Percentiles rank a stretch among this genome's conserved stretches.
These are phyloP conservation scores for Clonostachys sp. DNA, from an alignment of 2,329 filamentous ascomycete genomes.

Conservation along the genomic window DNA sequence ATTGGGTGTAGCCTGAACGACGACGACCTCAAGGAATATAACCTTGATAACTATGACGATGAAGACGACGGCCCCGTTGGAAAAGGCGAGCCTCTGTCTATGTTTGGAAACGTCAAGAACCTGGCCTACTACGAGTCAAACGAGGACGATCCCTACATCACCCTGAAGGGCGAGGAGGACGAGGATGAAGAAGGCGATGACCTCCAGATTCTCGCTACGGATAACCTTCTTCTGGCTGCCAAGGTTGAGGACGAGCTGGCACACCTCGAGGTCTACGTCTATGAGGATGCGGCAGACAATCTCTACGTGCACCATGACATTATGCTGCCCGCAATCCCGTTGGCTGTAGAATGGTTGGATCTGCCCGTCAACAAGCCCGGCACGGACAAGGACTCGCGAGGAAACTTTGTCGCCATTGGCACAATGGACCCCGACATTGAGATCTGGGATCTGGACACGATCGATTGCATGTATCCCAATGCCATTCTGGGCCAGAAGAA, in stretches of 20 bases:
- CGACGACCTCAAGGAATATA: constrained; percentile 91
- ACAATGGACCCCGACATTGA: constrained; percentile 99
- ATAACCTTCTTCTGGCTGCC: constrained; percentile 87
- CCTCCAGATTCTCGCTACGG: constrained; percentile 84
- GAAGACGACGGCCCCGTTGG: constrained; percentile 55
- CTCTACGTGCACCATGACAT: constrained; percentile 99
- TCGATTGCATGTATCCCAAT: constrained; percentile 98
- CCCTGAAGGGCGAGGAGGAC: constrained; percentile 62
- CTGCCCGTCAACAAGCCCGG: constrained; percentile 74
- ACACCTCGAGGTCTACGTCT: constrained; percentile 94
- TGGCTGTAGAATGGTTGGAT: constrained; percentile 94
- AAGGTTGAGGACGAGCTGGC: constrained; percentile 97
- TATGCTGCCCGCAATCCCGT: constrained; percentile 94
- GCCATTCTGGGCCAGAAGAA: constrained; percentile 82
- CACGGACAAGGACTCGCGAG: constrained; percentile 59
- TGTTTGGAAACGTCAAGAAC: constrained; percentile 94
- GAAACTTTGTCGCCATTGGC: constrained; percentile 91
- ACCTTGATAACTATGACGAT: constrained; percentile 93
- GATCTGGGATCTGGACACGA: constrained; percentile 93
- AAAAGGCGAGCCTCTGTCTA: constrained; percentile 69
- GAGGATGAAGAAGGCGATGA: constrained; percentile 90
- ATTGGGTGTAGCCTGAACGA: constrained; percentile 51
- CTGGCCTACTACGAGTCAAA: constrained; percentile 92
- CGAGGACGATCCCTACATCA: constrained; percentile 95
- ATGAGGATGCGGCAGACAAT: constrained; percentile 92